phyloP scores from a whole-genome alignment of 2,329 filamentous ascomycete genomes.

The Pseudopyrenochaeta lycopersici region DNA sequence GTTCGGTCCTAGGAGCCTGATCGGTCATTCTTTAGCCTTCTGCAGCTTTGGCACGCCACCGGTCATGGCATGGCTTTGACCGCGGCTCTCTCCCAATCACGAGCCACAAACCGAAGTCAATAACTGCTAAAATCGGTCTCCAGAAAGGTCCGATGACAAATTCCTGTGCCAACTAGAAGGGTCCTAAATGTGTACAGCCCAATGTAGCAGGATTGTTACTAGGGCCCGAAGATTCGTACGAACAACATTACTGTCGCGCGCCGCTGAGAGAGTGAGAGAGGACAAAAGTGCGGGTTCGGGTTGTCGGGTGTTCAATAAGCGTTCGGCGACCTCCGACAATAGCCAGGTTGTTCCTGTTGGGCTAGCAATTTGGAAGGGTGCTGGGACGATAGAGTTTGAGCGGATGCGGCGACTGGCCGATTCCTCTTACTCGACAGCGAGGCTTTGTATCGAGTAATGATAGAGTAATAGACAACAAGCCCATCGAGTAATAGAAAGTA shows the following conservation, averaged over 20 bases:
- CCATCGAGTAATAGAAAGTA: conserved; percentile 44
- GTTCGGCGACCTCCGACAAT: conserved; percentile 36
- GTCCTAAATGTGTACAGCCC: not conserved
- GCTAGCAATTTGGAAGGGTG: conserved; percentile 21
- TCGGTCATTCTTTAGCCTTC: conserved; percentile 5
- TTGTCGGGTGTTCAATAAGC: conserved; percentile 7
- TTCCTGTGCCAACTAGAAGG: not conserved
- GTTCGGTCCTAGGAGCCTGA: conserved; percentile 5
- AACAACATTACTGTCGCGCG: no score
- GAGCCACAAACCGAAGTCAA: conserved; percentile 1
- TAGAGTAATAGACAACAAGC: conserved; percentile 22
- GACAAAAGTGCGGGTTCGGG: not conserved
- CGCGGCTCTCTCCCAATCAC: conserved; percentile 21
- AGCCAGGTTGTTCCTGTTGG: conserved; percentile 11
- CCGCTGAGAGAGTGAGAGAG: no score
- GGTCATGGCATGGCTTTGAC: conserved; percentile 15
- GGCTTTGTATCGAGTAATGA: conserved; percentile 37
- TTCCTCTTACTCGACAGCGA: no score
- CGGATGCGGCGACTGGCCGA: not conserved
- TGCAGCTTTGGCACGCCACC: conserved; percentile 23
- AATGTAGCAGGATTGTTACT: not conserved
- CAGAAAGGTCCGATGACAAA: conserved; percentile 1
- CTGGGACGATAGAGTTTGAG: conserved; percentile 10
- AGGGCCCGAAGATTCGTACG: not conserved
- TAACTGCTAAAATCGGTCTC: conserved; percentile 1